Percentiles rank a stretch among this genome's conserved stretches.
These are phyloP conservation scores for Trebouxia gelatinosa DNA, from an alignment of 163 green algal genomes.

Conservation along the genomic window DNA sequence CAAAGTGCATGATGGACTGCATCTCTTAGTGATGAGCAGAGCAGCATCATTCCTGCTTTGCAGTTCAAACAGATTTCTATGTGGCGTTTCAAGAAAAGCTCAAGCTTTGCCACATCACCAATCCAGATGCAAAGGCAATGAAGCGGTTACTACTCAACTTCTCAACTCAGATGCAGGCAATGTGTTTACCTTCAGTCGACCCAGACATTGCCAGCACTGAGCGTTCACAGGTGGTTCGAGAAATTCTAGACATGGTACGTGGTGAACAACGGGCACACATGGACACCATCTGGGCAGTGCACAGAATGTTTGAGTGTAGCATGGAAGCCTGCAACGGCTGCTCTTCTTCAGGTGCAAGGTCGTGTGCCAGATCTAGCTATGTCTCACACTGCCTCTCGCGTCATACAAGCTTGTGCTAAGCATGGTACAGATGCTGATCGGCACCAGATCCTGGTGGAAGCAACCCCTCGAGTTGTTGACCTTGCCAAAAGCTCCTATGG, in stretches of 20 bases:
- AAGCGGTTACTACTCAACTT: slow-evolving; percentile 1
- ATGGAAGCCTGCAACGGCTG: not conserved
- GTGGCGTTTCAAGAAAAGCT: not conserved
- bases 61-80: slow-evolving; percentile 1
- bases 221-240: not conserved
- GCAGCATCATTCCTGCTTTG: not conserved
- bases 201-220: not conserved
- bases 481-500: slow-evolving; percentile 71
- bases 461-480: slow-evolving; percentile 64
- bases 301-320: not conserved
- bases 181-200: not conserved
- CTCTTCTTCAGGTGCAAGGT: slow-evolving; percentile 51
- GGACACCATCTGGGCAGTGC: not conserved
- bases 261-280: not conserved
- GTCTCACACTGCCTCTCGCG: slow-evolving; percentile 76
- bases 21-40: too few relatives aligned
- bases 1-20: too few relatives aligned
- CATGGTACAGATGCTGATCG: slow-evolving; percentile 56
- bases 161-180: not conserved
- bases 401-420: slow-evolving; percentile 86
- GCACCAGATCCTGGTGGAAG: slow-evolving; percentile 61
- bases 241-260: not conserved
- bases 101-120: slow-evolving; percentile 7
- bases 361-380: slow-evolving; percentile 71
- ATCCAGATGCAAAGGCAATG: slow-evolving; percentile 17